A percentile compares a stretch with the other conserved stretches of the same genome.
Conservation (phyloP, 2,329 filamentous ascomycete genomes). For the Eutypa lata region DNA sequence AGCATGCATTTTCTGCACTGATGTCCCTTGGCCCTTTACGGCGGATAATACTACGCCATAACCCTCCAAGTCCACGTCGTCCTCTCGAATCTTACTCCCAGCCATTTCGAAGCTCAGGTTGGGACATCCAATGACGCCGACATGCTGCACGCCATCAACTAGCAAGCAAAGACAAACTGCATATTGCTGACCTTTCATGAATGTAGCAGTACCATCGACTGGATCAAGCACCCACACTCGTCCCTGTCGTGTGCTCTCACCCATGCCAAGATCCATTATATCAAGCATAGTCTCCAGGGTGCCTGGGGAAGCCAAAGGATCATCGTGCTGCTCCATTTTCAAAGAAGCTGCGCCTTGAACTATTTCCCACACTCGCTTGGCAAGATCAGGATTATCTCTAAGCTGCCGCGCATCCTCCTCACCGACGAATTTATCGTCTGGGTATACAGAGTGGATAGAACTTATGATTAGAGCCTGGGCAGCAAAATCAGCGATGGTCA, state of each 20-base stretch:
- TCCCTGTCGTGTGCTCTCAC: slow-evolving; percentile 31
- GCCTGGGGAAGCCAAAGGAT: slow-evolving; percentile 36
- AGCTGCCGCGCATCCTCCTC: slow-evolving; percentile 57
- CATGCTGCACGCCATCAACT: slow-evolving; percentile 52
- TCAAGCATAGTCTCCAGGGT: slow-evolving; percentile 55
- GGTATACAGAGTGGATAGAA: slow-evolving; percentile 51
- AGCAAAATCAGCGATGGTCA: slow-evolving; percentile 63
- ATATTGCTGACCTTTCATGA: slow-evolving; percentile 60
- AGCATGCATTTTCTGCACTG: background rate
- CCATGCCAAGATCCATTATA: slow-evolving; percentile 57
- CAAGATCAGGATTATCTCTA: slow-evolving; percentile 43
- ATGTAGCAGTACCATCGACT: slow-evolving; percentile 62
- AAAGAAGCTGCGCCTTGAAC: slow-evolving; percentile 29
- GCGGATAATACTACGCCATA: slow-evolving; percentile 39
- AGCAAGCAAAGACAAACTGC: slow-evolving; percentile 58
- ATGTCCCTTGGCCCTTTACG: background rate
- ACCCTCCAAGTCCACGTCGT: slow-evolving; percentile 39
- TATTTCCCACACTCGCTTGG: slow-evolving; percentile 53
- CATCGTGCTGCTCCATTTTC: background rate
- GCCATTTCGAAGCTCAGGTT: slow-evolving; percentile 46
- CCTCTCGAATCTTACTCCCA: slow-evolving; percentile 30
- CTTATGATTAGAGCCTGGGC: slow-evolving; percentile 60
- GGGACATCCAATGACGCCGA: slow-evolving; percentile 61
- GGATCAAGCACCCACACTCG: slow-evolving; percentile 63
- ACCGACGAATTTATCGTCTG: slow-evolving; percentile 55